These are phyloP conservation scores for Candida jianshihensis DNA, from an alignment of 805 yeast genomes.

Conservation along the genomic window DNA sequence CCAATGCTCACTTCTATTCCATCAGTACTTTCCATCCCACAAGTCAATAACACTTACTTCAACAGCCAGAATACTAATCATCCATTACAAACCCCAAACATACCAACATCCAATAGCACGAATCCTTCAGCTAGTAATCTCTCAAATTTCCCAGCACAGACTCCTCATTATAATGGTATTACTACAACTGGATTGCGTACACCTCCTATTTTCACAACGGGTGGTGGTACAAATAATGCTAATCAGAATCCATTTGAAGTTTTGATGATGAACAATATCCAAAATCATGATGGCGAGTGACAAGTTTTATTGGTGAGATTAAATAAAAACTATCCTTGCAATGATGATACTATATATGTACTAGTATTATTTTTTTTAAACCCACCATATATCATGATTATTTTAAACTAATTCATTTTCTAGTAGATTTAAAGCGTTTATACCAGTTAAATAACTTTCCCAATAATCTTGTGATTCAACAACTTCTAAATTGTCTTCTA, in stretches of 20 bases:
- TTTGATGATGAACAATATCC: constrained; percentile 14
- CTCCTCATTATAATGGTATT: background rate
- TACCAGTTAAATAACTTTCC: too few relatives aligned
- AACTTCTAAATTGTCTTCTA: too few relatives aligned
- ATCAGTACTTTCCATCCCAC: constrained; percentile 25
- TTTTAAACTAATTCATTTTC: background rate
- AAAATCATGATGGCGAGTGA: background rate
- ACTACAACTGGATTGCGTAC: constrained; percentile 5
- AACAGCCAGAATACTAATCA: background rate
- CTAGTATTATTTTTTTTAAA: too few relatives aligned
- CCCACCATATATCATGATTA: too few relatives aligned
- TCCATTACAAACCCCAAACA: too few relatives aligned
- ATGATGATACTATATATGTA: too few relatives aligned
- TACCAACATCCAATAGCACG: background rate
- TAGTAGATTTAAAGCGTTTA: background rate
- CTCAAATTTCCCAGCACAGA: too few relatives aligned
- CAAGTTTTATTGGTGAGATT: too few relatives aligned
- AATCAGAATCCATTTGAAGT: constrained; percentile 20
- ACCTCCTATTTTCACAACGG: constrained; percentile 8
- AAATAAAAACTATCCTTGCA: too few relatives aligned
- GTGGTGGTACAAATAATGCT: background rate
- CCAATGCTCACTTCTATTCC: constrained; percentile 22
- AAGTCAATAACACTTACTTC: constrained; percentile 1
- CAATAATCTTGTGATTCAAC: too few relatives aligned
- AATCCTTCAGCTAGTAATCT: background rate